A percentile compares a stretch with the other conserved stretches of the same genome.
phyloP scores from a whole-genome alignment of 208 protist genomes.

The Crithidia bombi region DNA sequence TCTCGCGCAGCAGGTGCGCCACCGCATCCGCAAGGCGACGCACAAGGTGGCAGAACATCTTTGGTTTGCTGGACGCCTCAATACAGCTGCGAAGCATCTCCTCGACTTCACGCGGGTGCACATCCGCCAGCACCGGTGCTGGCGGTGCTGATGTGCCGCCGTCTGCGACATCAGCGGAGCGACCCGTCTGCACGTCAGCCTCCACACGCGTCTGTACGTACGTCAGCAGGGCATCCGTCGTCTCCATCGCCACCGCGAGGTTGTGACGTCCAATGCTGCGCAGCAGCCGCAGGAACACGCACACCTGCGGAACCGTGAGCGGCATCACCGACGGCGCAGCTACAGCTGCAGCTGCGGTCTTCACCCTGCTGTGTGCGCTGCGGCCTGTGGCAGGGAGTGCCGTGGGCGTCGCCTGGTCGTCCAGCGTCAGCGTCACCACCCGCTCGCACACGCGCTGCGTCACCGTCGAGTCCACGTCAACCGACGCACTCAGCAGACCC shows the following conservation, averaged over 20 bases:
- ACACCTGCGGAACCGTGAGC: slow-evolving; percentile 32
- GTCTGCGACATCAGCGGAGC: too few species aligned
- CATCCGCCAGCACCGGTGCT: slow-evolving; percentile 6
- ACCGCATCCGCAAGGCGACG: slow-evolving; percentile 21
- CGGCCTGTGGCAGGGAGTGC: too few species aligned
- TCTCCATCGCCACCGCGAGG: slow-evolving; percentile 31
- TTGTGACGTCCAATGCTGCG: slow-evolving; percentile 22
- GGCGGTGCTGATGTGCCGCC: background rate
- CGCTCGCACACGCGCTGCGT: slow-evolving; percentile 41
- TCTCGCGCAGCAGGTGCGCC: slow-evolving; percentile 2
- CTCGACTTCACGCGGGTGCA: slow-evolving; percentile 30
- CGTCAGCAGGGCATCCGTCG: slow-evolving; percentile 42
- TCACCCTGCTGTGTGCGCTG: too few species aligned
- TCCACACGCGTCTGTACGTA: slow-evolving; percentile 21
- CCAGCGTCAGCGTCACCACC: slow-evolving; percentile 21
- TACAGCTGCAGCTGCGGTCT: background rate
- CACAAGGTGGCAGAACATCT: slow-evolving; percentile 18
- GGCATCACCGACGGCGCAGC: slow-evolving; percentile 4
- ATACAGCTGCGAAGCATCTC: slow-evolving; percentile 40
- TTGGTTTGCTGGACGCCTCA: slow-evolving; percentile 36
- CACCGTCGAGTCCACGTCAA: slow-evolving; percentile 50
- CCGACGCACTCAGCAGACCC: slow-evolving; percentile 54
- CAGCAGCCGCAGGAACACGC: slow-evolving; percentile 32
- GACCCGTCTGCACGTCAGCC: background rate
- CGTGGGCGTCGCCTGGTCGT: too few species aligned